Conservation (phyloP, 1,284 basidiomycete species). For the Clitocybe nebularis region DNA sequence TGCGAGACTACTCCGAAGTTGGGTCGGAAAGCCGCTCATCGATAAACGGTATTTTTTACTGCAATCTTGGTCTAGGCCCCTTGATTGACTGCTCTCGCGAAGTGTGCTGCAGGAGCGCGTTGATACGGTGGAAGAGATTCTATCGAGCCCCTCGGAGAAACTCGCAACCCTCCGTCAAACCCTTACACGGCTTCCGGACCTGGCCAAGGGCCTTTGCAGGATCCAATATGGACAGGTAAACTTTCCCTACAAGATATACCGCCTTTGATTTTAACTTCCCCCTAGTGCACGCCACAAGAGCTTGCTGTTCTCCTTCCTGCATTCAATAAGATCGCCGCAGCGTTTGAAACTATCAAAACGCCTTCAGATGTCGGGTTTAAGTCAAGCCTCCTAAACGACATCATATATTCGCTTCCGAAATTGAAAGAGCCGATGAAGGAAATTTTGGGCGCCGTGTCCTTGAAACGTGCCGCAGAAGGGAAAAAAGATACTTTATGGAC, state of each 20-base stretch:
- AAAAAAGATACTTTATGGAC: slow-evolving; percentile 74
- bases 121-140: slow-evolving; percentile 84
- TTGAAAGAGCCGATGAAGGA: slow-evolving; percentile 53
- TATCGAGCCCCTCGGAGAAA: slow-evolving; percentile 50
- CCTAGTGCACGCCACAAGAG: slow-evolving; percentile 81
- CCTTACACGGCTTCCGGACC: slow-evolving; percentile 79
- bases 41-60: slow-evolving; percentile 56
- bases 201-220: slow-evolving; percentile 83
- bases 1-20: slow-evolving; percentile 75
- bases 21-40: slow-evolving; percentile 85
- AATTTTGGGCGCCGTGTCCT: slow-evolving; percentile 58
- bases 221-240: slow-evolving; percentile 86
- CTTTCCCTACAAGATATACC: too few relatives aligned
- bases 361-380: slow-evolving; percentile 52
- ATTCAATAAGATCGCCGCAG: slow-evolving; percentile 68
- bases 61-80: slow-evolving; percentile 1
- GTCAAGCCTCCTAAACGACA: slow-evolving; percentile 67
- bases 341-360: slow-evolving; percentile 52
- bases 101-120: slow-evolving; percentile 74
- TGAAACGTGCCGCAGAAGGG: slow-evolving; percentile 67
- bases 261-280: too few relatives aligned
- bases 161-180: slow-evolving; percentile 65
- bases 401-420: slow-evolving; percentile 66
- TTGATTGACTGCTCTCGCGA: slow-evolving; percentile 1
- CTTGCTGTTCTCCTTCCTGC: slow-evolving; percentile 74